These are phyloP conservation scores for Achaetomium macrosporum DNA, from an alignment of 2,329 filamentous ascomycete species.

Conservation along the genomic window DNA sequence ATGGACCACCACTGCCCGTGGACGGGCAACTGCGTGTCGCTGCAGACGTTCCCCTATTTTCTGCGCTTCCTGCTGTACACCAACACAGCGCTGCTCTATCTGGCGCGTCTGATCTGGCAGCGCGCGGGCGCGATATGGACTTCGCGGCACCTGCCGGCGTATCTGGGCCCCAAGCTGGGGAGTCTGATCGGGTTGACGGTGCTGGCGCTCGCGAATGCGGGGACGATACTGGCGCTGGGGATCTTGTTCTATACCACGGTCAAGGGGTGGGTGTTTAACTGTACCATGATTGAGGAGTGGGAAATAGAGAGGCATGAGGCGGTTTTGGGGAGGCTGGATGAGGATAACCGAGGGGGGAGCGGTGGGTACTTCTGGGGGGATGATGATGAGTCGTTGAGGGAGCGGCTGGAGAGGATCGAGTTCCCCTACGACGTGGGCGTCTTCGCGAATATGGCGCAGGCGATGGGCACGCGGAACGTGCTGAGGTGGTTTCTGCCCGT, in stretches of 20 bases:
- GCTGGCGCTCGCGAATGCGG: slow-evolving; percentile 50
- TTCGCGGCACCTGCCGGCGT: slow-evolving; percentile 61
- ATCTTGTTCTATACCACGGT: slow-evolving; percentile 60
- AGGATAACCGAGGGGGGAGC: slow-evolving; percentile 15
- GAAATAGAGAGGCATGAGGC: slow-evolving; percentile 60
- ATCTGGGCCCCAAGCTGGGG: slow-evolving; percentile 60
- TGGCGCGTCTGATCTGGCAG: slow-evolving; percentile 55
- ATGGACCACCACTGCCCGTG: slow-evolving; percentile 89
- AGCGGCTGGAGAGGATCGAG: slow-evolving; percentile 56
- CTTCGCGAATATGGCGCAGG: slow-evolving; percentile 66
- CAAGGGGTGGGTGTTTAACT: slow-evolving; percentile 60
- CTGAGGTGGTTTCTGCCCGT: slow-evolving; percentile 63
- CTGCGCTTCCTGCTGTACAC: slow-evolving; percentile 69
- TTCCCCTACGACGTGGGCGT: slow-evolving; percentile 79
- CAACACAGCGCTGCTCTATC: slow-evolving; percentile 56
- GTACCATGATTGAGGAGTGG: slow-evolving; percentile 78
- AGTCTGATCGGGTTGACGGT: slow-evolving; percentile 58
- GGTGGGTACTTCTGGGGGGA: slow-evolving; percentile 29
- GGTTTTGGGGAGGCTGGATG: slow-evolving; percentile 38
- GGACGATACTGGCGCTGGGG: slow-evolving; percentile 55
- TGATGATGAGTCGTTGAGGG: slow-evolving; percentile 36
- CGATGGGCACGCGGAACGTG: slow-evolving; percentile 64
- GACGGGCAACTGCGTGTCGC: slow-evolving; percentile 77
- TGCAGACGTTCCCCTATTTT: slow-evolving; percentile 78
- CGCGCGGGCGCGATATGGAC: slow-evolving; percentile 58